A percentile compares a stretch with the other conserved stretches of the same genome.
Conservation (phyloP, 192 early-diverging fungal genomes). For the Oehlia diaphana region DNA sequence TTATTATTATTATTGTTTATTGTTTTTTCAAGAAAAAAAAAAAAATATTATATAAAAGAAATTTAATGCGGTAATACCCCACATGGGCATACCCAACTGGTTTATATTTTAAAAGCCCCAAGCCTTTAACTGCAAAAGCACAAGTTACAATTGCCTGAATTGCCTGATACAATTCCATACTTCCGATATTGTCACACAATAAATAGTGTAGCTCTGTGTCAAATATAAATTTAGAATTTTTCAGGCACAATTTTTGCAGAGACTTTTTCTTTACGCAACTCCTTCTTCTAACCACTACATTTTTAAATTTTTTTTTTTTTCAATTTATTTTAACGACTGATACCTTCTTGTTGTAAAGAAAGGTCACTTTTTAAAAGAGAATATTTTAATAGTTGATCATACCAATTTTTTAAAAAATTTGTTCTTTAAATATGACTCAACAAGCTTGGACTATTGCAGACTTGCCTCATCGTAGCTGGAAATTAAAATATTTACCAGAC, state of each 20-base stretch:
- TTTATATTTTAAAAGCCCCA: not conserved
- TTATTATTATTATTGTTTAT: not conserved
- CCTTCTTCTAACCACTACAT: not conserved
- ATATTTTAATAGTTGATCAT: not conserved
- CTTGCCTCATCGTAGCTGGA: constrained; percentile 15
- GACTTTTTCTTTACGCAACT: not conserved
- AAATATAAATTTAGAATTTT: constrained; percentile 17
- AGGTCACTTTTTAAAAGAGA: not conserved
- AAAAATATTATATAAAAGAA: not conserved
- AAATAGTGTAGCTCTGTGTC: constrained; percentile 1
- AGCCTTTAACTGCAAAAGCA: constrained; percentile 11
- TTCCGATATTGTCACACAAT: constrained; percentile 2
- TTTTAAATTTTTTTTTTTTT: not conserved
- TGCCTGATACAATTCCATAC: not conserved
- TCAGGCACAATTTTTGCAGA: constrained; percentile 6
- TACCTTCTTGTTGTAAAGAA: not conserved
- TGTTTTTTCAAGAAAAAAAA: not conserved
- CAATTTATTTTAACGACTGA: not conserved
- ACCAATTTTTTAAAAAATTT: not conserved
- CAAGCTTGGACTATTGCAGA: constrained; percentile 17
- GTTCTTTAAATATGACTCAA: not conserved
- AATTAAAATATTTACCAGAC: constrained; percentile 24
- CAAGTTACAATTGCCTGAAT: not conserved
- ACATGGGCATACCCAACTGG: constrained; percentile 7
- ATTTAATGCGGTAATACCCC: constrained; percentile 9